Base-by-base conservation (phyloP, 2,329 filamentous ascomycete species). In the Ascochyta koolunga region DNA sequence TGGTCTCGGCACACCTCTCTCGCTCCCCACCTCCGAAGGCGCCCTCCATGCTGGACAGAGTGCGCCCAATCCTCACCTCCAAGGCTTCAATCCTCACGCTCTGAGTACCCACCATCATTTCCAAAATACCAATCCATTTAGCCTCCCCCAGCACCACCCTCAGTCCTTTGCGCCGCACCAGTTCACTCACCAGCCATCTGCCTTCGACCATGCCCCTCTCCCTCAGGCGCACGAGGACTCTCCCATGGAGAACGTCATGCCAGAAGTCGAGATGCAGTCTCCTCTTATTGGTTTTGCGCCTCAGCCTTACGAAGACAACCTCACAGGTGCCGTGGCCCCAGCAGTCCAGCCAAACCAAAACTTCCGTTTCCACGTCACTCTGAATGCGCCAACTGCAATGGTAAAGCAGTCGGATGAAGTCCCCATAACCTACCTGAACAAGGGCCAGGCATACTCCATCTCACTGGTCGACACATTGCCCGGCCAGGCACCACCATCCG, bases 321-420 rank as follows among this genome's bases (percentile, higher is more conserved):
- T 73, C 37, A 64, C 75, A 11, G 69, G 70, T 16, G 66, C 76
- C 40, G 57, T 72, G 11, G 60, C 64, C 15, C 75, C 78, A 53
- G 50, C 56, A n/a, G 57, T 54, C 21, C 70, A 75, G 21, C 71
- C 75, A 8, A 75, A 69, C 32, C 79, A 83, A 60, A 81, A 80
- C 80, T 81, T 67, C 66, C 90, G 95, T 35, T 98, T 91, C 70
- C 90, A 95, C 71, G 89, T 91, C 44, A 95, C 91, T 0, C 78
- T 99, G 39, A 96, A 96, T 72, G 93, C 95, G 1, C 92, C 93
- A 3, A 99, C 95, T 0, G 95, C 95, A 7, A 99, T 98, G 95
- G 89, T 96, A 69, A 96, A 90, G 73, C 87, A 92, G 58, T 77
- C 86, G 1, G 89, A 96, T 56, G 93, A 98, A 73, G 96, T 98